phyloP scores from a whole-genome alignment of 345 rosid genomes.

The Populus simonii region DNA sequence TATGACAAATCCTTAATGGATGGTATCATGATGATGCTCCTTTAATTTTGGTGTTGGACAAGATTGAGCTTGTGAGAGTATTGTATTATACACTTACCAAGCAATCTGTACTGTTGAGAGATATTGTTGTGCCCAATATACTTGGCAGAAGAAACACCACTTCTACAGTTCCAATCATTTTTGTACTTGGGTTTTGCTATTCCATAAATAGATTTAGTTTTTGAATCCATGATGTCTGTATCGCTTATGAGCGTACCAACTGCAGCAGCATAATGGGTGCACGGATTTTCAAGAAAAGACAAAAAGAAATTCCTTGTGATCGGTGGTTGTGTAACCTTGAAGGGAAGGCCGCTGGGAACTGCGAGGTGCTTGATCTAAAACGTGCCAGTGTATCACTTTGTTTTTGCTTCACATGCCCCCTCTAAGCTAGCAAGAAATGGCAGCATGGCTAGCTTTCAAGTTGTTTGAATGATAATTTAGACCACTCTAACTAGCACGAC shows the following conservation, averaged over 20 bases:
- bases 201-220: not conserved
- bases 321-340: too few species aligned
- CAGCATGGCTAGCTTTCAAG: too few species aligned
- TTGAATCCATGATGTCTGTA: not conserved
- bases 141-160: not conserved
- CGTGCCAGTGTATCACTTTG: too few species aligned
- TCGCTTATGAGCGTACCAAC: not conserved
- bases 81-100: not conserved
- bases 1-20: not conserved
- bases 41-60: not conserved
- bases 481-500: too few species aligned
- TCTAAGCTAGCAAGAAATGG: too few species aligned
- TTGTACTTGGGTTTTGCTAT: not conserved
- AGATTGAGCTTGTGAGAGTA: not conserved
- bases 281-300: not conserved
- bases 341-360: too few species aligned
- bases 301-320: not conserved
- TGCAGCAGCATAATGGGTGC: not conserved
- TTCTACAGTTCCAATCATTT: not conserved
- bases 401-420: too few species aligned
- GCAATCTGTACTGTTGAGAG: conserved; percentile 1
- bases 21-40: not conserved
- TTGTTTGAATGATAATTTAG: too few species aligned
- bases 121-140: not conserved
- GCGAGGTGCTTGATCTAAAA: too few species aligned